phyloP scores from a whole-genome alignment of 2,329 filamentous ascomycete genomes.

The Grosmannia huntii region DNA sequence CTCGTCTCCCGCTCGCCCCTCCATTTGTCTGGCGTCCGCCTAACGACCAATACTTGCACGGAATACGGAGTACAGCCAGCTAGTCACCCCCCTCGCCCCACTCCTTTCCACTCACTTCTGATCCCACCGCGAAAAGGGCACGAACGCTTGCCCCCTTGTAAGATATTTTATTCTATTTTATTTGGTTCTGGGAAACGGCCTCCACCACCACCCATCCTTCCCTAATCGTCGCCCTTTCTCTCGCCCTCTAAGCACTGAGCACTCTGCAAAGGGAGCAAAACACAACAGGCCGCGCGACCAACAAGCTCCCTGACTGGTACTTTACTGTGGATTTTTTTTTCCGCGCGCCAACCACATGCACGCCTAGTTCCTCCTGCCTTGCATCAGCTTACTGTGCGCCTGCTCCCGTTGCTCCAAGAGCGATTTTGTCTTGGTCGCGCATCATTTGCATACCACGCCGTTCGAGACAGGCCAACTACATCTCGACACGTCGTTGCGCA shows the following conservation, averaged over 20 bases:
- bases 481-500: conserved; percentile 49
- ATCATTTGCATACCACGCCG: conserved; percentile 13
- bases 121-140: neutral
- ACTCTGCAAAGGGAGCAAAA: neutral
- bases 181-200: neutral
- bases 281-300: neutral
- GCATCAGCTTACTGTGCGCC: conserved; percentile 23
- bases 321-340: neutral
- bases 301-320: neutral
- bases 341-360: conserved; percentile 36
- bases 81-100: neutral
- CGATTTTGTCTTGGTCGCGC: conserved; percentile 11
- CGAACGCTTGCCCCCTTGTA: neutral
- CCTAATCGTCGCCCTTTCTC: neutral
- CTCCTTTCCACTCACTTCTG: neutral
- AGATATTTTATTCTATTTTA: neutral
- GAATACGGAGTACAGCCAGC: neutral
- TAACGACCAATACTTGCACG: neutral
- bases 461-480: conserved; percentile 38
- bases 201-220: neutral
- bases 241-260: neutral
- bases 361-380: conserved; percentile 25
- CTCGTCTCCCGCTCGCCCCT: neutral
- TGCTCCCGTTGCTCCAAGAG: conserved; percentile 19
- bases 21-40: neutral